Conservation (phyloP, 1,284 basidiomycete genomes). For the Tilletia walkeri region DNA sequence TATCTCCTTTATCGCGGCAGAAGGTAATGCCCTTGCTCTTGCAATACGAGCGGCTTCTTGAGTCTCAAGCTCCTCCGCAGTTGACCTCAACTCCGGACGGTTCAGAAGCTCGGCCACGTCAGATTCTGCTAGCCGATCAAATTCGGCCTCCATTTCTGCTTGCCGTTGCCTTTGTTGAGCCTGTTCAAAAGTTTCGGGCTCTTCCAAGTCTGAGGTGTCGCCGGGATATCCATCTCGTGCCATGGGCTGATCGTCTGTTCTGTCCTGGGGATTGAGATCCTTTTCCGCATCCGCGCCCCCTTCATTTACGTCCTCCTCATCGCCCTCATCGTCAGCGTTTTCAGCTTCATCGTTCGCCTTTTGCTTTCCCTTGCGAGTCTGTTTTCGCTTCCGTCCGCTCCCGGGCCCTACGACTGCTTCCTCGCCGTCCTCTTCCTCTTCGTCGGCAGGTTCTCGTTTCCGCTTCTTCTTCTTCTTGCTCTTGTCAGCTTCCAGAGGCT, state of each 20-base stretch:
- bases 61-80: conserved; percentile 31
- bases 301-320: conserved; percentile 59
- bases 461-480: conserved; percentile 47
- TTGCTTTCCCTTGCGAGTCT: conserved; percentile 48
- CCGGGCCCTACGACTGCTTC: not conserved
- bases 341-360: conserved; percentile 32
- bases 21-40: conserved; percentile 31
- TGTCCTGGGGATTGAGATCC: not conserved
- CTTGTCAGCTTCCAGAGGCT: conserved; percentile 66
- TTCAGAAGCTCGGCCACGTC: conserved; percentile 11
- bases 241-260: conserved; percentile 15
- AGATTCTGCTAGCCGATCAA: conserved; percentile 13
- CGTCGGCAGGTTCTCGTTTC: conserved; percentile 22
- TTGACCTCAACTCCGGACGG: not conserved
- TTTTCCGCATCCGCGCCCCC: conserved; percentile 15
- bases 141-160: conserved; percentile 4
- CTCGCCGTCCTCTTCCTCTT: conserved; percentile 21
- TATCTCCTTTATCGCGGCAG: not conserved
- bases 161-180: not conserved
- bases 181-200: not conserved
- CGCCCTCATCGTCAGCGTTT: conserved; percentile 51
- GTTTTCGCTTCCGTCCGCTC: not conserved
- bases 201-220: not conserved
- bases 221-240: conserved; percentile 6
- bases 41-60: conserved; percentile 38